phyloP scores from a whole-genome alignment of 23 red algal genomes.

The Gracilaria caudata region DNA sequence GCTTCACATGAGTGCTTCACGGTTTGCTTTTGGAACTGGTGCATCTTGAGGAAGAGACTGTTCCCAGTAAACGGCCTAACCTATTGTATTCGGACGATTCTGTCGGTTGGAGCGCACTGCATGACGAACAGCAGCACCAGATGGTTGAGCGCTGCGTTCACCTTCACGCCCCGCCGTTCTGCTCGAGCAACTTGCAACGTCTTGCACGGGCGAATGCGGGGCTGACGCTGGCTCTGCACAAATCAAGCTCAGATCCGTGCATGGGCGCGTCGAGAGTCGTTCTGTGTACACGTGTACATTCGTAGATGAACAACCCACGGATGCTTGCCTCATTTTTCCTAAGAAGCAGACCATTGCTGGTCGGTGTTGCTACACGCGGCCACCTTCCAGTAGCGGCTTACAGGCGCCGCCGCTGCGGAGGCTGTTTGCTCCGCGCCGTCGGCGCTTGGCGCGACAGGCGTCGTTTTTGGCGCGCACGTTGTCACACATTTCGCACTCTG shows the following conservation, averaged over 20 bases:
- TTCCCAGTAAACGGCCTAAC: neutral
- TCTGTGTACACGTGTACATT: too few relatives aligned
- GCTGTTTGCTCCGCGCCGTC: neutral
- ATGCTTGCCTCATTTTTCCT: too few relatives aligned
- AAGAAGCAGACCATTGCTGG: neutral
- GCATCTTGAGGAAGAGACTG: neutral
- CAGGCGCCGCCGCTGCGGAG: neutral
- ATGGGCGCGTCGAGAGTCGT: too few relatives aligned
- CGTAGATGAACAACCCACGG: too few relatives aligned
- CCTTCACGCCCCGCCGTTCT: neutral
- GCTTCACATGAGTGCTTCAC: neutral
- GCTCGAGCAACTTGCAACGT: neutral
- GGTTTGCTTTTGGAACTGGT: neutral
- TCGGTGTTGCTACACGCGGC: too few relatives aligned
- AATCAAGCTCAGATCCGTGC: neutral
- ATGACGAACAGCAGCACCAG: neutral
- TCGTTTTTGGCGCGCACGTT: constrained; percentile 4
- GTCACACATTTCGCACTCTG: neutral
- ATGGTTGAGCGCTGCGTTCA: neutral
- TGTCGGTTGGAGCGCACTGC: neutral
- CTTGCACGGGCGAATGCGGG: neutral
- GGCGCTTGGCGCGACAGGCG: neutral
- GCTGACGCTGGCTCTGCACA: neutral
- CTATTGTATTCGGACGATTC: neutral
- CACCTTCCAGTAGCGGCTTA: neutral